A percentile compares a stretch with the other conserved stretches of the same genome.
These are phyloP conservation scores for Leptodontidium sp. DNA, from an alignment of 2,329 filamentous ascomycete genomes.

Conservation along the genomic window DNA sequence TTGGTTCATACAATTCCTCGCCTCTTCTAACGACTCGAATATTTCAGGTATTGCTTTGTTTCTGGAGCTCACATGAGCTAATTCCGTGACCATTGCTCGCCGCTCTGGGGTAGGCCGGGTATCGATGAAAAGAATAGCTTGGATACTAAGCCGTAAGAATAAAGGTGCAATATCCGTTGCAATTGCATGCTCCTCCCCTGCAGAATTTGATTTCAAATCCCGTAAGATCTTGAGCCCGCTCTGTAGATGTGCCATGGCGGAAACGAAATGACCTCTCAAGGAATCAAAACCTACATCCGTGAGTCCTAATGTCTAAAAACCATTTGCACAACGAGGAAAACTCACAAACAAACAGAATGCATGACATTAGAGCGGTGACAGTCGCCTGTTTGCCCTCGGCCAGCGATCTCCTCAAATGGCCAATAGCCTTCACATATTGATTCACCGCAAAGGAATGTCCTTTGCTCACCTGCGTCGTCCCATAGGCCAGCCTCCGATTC, in stretches of 20 bases:
- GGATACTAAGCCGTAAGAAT: constrained; percentile 41
- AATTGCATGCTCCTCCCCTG: constrained; percentile 35
- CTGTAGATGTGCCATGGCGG: constrained; percentile 44
- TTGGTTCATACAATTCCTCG: constrained; percentile 37
- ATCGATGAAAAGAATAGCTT: constrained; percentile 44
- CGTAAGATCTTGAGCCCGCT: constrained; percentile 43
- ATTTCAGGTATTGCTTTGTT: constrained; percentile 30
- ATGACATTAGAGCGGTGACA: constrained; percentile 43
- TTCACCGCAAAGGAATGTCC: constrained; percentile 38
- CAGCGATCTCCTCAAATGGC: constrained; percentile 39
- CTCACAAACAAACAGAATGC: constrained; percentile 42
- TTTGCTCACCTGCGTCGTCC: constrained; percentile 21
- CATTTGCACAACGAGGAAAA: background rate
- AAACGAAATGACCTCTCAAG: constrained; percentile 41
- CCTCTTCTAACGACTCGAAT: constrained; percentile 40
- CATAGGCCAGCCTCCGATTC: constrained; percentile 28
- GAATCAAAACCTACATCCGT: constrained; percentile 39
- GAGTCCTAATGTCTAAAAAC: background rate
- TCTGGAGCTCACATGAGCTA: constrained; percentile 31
- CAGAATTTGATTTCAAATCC: constrained; percentile 27
- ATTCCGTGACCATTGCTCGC: constrained; percentile 32
- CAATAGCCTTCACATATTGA: constrained; percentile 46
- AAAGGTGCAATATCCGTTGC: constrained; percentile 40
- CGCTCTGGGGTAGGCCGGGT: constrained; percentile 35
- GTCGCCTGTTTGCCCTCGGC: constrained; percentile 37